phyloP scores from a whole-genome alignment of 2,329 filamentous ascomycete genomes.

The Balansia obtecta region DNA sequence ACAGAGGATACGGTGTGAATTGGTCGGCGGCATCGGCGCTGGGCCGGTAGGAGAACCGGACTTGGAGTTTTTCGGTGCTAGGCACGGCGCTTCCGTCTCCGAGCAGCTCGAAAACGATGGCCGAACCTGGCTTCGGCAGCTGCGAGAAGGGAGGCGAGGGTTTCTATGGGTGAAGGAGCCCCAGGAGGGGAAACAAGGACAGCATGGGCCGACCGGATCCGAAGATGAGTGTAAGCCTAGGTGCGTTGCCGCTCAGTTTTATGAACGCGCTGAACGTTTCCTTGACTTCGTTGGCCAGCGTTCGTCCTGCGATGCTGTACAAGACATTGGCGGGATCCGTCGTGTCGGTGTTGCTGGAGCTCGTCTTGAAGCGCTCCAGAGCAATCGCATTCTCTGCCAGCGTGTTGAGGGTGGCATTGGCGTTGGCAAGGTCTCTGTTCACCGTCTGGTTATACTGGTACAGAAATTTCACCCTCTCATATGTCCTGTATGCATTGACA shows the following conservation, averaged over 20 bases:
- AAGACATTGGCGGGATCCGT: constrained; percentile 23
- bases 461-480: constrained; percentile 43
- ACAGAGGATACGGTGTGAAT: constrained; percentile 28
- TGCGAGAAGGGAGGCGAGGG: constrained; percentile 27
- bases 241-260: constrained; percentile 22
- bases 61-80: constrained; percentile 27
- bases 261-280: constrained; percentile 26
- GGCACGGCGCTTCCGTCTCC: constrained; percentile 12
- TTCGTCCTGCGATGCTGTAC: constrained; percentile 40
- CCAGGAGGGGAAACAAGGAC: constrained; percentile 38
- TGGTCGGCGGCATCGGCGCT: constrained; percentile 24
- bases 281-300: constrained; percentile 33
- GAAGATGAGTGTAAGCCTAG: constrained; percentile 41
- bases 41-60: constrained; percentile 46
- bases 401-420: constrained; percentile 21
- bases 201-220: constrained; percentile 42
- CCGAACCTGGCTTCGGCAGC: constrained; percentile 56
- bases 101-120: constrained; percentile 60
- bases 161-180: constrained; percentile 36
- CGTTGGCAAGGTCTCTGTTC: constrained; percentile 22
- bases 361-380: constrained; percentile 47
- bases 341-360: constrained; percentile 38
- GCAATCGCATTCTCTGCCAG: constrained; percentile 52
- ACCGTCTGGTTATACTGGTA: constrained; percentile 37
- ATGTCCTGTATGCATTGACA: constrained; percentile 39